These are phyloP conservation scores for Bimuria novae-zelandiae DNA, from an alignment of 2,329 filamentous ascomycete genomes.

Conservation along the genomic window DNA sequence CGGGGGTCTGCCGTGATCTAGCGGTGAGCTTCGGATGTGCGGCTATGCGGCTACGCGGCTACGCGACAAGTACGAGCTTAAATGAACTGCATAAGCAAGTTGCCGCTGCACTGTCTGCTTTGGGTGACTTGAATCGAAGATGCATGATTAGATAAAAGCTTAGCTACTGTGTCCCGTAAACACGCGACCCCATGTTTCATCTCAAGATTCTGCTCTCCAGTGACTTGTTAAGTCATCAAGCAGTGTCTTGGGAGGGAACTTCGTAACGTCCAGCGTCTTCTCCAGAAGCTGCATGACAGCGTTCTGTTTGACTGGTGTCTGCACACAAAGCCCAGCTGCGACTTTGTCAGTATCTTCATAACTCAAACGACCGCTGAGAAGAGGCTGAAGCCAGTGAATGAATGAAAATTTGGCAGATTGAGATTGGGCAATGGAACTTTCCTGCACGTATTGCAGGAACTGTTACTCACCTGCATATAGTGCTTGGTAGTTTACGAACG, in stretches of 20 bases:
- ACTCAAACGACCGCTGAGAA: not conserved
- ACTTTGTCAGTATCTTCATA: conserved; percentile 1
- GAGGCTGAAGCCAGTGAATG: not conserved
- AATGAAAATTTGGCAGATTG: not conserved
- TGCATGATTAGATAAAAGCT: too few species aligned
- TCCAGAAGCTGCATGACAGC: conserved; percentile 34
- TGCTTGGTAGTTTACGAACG: conserved; percentile 35
- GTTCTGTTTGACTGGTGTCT: conserved; percentile 31
- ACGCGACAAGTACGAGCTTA: too few species aligned
- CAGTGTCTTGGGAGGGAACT: conserved; percentile 36
- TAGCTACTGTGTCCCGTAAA: too few species aligned
- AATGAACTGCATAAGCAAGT: too few species aligned
- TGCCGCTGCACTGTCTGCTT: too few species aligned
- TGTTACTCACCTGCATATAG: conserved; percentile 36
- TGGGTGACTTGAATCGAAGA: too few species aligned
- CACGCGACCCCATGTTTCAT: too few species aligned
- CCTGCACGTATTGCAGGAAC: not conserved
- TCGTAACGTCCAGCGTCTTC: conserved; percentile 33
- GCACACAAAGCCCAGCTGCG: conserved; percentile 40
- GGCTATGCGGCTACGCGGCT: too few species aligned
- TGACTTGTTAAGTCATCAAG: conserved; percentile 34
- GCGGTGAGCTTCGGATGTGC: too few species aligned
- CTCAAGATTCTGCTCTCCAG: conserved; percentile 30
- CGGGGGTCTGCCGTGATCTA: too few species aligned
- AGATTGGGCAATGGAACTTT: not conserved